These are phyloP conservation scores for Beauveria pseudobassiana DNA, from an alignment of 2,329 filamentous ascomycete species.

Conservation along the genomic window DNA sequence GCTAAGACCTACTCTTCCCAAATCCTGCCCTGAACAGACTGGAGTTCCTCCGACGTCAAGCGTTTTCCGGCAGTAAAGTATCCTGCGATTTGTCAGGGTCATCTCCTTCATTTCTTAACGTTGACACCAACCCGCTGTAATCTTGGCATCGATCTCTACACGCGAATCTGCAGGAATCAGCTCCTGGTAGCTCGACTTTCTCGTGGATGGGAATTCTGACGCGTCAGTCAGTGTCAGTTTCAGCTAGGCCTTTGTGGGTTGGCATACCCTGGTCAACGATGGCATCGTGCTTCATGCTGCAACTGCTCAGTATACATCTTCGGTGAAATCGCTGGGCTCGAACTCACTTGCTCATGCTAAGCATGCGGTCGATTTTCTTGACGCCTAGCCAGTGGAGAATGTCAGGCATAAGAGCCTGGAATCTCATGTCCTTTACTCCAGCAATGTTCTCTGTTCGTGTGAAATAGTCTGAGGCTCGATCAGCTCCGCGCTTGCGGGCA, in stretches of 20 bases:
- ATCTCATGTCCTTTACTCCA: constrained; percentile 93
- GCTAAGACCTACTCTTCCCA: constrained; percentile 65
- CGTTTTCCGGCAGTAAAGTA: constrained; percentile 84
- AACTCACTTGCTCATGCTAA: constrained; percentile 91
- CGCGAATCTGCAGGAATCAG: constrained; percentile 91
- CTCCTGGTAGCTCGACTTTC: constrained; percentile 84
- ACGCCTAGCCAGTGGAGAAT: constrained; percentile 98
- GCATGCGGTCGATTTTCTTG: constrained; percentile 96
- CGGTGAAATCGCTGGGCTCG: not conserved
- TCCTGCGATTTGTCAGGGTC: constrained; percentile 30
- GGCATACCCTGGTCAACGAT: constrained; percentile 71
- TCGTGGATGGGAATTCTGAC: constrained; percentile 77
- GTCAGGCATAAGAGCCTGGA: constrained; percentile 96
- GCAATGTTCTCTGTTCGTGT: constrained; percentile 97
- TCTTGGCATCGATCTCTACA: constrained; percentile 99
- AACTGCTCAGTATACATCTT: constrained; percentile 7
- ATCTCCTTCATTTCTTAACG: not conserved
- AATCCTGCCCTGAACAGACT: constrained; percentile 77
- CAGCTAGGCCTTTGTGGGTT: constrained; percentile 8
- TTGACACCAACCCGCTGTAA: constrained; percentile 68
- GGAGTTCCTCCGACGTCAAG: constrained; percentile 79
- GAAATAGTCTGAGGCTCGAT: constrained; percentile 88
- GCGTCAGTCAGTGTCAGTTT: constrained; percentile 17
- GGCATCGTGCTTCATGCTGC: constrained; percentile 82
- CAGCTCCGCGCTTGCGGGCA: constrained; percentile 69